Conservation (phyloP, 1,139 yeast species). For the Nakaseomyces delphensis region DNA sequence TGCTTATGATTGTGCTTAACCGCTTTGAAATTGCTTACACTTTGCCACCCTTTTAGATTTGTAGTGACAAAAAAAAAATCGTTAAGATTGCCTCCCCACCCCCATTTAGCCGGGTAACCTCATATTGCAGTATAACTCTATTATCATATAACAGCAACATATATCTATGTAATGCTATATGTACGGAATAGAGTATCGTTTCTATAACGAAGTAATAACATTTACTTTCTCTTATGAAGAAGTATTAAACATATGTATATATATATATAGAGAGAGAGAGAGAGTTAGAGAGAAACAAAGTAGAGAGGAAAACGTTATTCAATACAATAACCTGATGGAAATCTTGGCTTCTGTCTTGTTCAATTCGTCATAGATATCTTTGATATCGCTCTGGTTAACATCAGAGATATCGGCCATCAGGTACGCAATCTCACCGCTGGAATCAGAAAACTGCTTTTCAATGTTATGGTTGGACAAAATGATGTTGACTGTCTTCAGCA, state of each 20-base stretch:
- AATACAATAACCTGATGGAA: constrained; percentile 83
- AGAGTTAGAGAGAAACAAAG: background rate
- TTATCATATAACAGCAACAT: no score
- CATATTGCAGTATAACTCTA: background rate
- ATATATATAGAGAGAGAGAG: background rate
- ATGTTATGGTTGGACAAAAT: constrained; percentile 91
- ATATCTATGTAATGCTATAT: no score
- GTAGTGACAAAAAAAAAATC: background rate
- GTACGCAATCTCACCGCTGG: constrained; percentile 93
- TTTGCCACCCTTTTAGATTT: constrained; percentile 1
- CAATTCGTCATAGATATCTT: constrained; percentile 72
- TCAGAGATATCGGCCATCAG: constrained; percentile 95
- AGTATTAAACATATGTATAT: background rate
- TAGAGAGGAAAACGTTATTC: background rate
- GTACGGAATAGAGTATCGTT: no score
- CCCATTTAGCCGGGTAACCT: background rate
- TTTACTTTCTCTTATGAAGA: no score
- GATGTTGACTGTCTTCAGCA: constrained; percentile 91
- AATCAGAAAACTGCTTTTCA: constrained; percentile 95
- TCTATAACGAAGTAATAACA: no score
- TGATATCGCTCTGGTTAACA: constrained; percentile 75
- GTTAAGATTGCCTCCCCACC: background rate
- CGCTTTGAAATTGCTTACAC: background rate
- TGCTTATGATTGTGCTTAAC: background rate
- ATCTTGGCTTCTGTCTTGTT: constrained; percentile 88